Base-by-base conservation (phyloP, 768 basidiomycete genomes). In the Galerina marginata region DNA sequence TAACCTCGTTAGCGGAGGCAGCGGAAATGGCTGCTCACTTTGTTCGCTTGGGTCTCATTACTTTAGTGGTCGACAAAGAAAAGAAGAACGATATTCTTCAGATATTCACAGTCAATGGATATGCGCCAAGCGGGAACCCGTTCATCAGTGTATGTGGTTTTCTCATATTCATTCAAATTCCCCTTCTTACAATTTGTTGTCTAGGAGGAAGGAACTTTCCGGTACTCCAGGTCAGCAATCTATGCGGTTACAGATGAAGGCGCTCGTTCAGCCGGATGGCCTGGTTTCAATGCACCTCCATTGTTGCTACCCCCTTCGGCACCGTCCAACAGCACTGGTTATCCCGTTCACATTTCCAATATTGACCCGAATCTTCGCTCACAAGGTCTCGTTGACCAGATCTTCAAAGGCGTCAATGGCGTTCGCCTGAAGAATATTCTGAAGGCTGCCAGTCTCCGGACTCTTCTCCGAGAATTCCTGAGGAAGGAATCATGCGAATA, bases 21-120 rank as follows among this genome's bases (percentile, higher is more conserved):
- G 57, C 61, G 7, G 57, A 62, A 50, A 44, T 62, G 39, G 61
- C 57, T 15, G 61, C 61, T 11, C 61, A 62, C 23, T 58, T 62
- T 39, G 57, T 62, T 44, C 57, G 61, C 6, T 50, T 58, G 36
- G 61, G 61, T 4, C 53, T 62, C 9, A 40, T 62, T 10, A 48
- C 47, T 7, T 11, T 54, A 2, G 54, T 55, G 12, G 29, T 53
- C 29, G 52, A 60, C 26, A 54, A 54, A 49, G 51, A n/a, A n/a
- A 48, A 55, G 49, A 59, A 58, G 29, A n/a, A 16, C 14, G 53
- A 48, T 16, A n/a, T 20, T 5, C 23, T 44, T 2, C 42, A 37
- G 33, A 52, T 42, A 38, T 54, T 54, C 33, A 55, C 16, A 26
- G 61, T 62, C 23, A 44, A 40, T 14, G 61, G 61, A 12, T 43